Evolutionary conservation across 2,329 filamentous ascomycete species (phyloP).

Genomic region (Blumeria hordei): DNA sequence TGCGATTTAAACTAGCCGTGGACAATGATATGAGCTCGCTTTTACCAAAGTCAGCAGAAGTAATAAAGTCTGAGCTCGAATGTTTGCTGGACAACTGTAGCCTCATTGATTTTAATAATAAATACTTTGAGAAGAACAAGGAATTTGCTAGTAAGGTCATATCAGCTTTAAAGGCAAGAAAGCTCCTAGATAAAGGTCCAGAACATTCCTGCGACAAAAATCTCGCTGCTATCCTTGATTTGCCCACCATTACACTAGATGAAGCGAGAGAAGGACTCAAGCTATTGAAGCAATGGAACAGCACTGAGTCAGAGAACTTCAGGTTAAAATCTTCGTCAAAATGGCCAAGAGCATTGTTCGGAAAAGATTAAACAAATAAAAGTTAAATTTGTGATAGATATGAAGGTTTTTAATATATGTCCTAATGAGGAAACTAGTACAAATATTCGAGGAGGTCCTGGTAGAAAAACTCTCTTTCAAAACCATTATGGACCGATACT

Average conservation of each 20-base stretch:
- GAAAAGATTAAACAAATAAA: no score
- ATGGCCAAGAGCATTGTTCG: conserved; percentile 15
- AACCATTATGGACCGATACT: no score
- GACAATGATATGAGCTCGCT: conserved; percentile 33
- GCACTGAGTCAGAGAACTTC: conserved; percentile 23
- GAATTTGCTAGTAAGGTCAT: conserved; percentile 36
- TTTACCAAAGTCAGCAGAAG: conserved; percentile 37
- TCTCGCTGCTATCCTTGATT: conserved; percentile 31
- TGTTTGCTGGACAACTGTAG: conserved; percentile 31
- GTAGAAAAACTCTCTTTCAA: no score
- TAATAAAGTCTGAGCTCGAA: conserved; percentile 45
- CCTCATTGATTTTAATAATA: conserved; percentile 38
- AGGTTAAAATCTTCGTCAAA: conserved; percentile 23
- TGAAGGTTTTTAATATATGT: neutral
- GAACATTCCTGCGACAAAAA: conserved; percentile 33
- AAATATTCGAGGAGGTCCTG: neutral
- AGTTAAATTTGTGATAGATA: conserved; percentile 1
- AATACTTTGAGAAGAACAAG: conserved; percentile 37
- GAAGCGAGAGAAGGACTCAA: conserved; percentile 31
- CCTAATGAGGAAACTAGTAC: neutral
- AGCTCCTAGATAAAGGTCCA: conserved; percentile 30
- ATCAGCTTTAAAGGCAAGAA: conserved; percentile 34
- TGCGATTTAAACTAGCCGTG: conserved; percentile 41
- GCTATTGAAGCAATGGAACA: conserved; percentile 25
- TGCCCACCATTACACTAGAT: conserved; percentile 25